Percentiles rank a stretch among this genome's conserved stretches.
Evolutionary conservation across 179 eudicot species (phyloP).

Genomic region (Monotropa hypopitys): DNA sequence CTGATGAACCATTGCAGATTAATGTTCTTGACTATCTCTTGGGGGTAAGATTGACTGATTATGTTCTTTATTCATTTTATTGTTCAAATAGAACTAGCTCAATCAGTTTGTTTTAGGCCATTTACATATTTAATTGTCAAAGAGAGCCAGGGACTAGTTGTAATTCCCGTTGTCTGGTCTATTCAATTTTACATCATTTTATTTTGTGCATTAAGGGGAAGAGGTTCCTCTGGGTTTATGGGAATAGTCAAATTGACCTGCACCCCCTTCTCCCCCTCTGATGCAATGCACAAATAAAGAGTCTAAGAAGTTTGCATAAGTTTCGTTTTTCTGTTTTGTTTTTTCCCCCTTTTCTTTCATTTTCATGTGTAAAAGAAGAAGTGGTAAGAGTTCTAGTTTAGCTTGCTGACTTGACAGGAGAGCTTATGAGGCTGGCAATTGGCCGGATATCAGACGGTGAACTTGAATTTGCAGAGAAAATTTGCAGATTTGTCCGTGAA

Average conservation of each 20-base stretch:
- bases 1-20: conserved; percentile 70
- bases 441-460: conserved; percentile 94
- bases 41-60: conserved; percentile 50
- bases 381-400: conserved; percentile 16
- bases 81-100: not conserved
- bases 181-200: not conserved
- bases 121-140: not conserved
- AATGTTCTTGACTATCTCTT: conserved; percentile 78
- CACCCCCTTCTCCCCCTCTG: not conserved
- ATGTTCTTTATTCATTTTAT: not conserved
- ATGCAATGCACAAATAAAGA: not conserved
- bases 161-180: not conserved
- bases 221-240: not conserved
- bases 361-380: not conserved
- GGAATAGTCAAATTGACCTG: not conserved
- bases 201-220: not conserved
- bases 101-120: not conserved
- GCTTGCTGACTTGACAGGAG: conserved; percentile 97
- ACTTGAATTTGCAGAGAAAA: conserved; percentile 68
- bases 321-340: not conserved
- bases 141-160: not conserved
- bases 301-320: too few relatives aligned
- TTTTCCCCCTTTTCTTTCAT: not conserved
- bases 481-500: conserved; percentile 78
- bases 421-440: conserved; percentile 91